Evolutionary conservation across 2,329 filamentous ascomycete genomes (phyloP).

Genomic region (Coniella lustricola): DNA sequence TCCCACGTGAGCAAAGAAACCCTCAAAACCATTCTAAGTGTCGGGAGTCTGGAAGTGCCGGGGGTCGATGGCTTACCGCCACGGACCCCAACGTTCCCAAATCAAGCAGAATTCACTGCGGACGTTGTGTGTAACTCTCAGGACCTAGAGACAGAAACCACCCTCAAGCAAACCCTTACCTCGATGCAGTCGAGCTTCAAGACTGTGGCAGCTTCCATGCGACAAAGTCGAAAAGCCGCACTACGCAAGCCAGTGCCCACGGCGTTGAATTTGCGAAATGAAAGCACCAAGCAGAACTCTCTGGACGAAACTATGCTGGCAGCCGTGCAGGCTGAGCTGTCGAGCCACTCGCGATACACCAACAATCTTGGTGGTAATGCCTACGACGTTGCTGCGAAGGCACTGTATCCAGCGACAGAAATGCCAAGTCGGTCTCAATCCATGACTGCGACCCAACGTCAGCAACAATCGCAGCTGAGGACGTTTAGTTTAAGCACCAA

Average conservation of each 20-base stretch:
- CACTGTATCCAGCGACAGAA: slow-evolving; percentile 13
- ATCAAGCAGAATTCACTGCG: slow-evolving; percentile 4
- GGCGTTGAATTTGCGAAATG: slow-evolving; percentile 9
- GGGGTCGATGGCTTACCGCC: slow-evolving; percentile 20
- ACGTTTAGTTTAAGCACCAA: slow-evolving; percentile 12
- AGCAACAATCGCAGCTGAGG: slow-evolving; percentile 21
- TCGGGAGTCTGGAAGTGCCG: slow-evolving; percentile 35
- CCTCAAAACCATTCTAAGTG: slow-evolving; percentile 43
- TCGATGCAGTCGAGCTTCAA: slow-evolving; percentile 21
- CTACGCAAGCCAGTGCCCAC: slow-evolving; percentile 25
- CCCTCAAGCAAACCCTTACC: slow-evolving; percentile 22
- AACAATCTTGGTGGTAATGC: slow-evolving; percentile 22
- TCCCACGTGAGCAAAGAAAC: slow-evolving; percentile 39
- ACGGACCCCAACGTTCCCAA: slow-evolving; percentile 8
- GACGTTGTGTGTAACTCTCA: not conserved
- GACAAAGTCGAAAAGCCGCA: slow-evolving; percentile 25
- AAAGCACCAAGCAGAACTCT: slow-evolving; percentile 1
- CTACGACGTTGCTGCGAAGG: slow-evolving; percentile 23
- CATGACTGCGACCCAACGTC: slow-evolving; percentile 22
- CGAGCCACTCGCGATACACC: slow-evolving; percentile 18
- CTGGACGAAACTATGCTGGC: slow-evolving; percentile 15
- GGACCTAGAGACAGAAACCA: slow-evolving; percentile 13
- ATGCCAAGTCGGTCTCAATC: slow-evolving; percentile 24
- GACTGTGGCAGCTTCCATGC: slow-evolving; percentile 23
- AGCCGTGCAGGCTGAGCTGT: slow-evolving; percentile 17